Base-by-base conservation (phyloP, 2,329 filamentous ascomycete species). In the Colletotrichum chlorophyti region DNA sequence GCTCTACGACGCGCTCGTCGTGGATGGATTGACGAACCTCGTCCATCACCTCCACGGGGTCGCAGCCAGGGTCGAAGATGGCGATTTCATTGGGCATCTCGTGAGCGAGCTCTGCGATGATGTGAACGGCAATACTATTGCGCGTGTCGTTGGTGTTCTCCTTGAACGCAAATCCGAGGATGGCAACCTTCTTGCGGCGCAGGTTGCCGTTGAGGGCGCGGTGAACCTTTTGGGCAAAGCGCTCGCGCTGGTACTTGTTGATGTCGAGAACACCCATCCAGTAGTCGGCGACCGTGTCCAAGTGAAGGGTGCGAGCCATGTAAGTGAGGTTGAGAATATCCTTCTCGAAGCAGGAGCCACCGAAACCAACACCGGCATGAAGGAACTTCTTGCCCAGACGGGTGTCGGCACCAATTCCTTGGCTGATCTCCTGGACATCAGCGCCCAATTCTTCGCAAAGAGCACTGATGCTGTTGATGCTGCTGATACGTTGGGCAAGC, bases 291-390 rank as follows among this genome's bases (percentile, higher is more conserved):
- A 93, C 89, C 65, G 93, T 88, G 4, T 83, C 80, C 10, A 93
- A 77, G 48, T 87, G 83, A 52, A 92, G 78, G 3, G 83, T 85
- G 65, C 91, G 87, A 14, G 90, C 87, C 26, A 93, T 79, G 73
- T 93, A 92, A 15, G 88, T 83, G 32, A 94, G 76, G 71, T 84
- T 90, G 45, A 91, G 79, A 37, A 93, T 84, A 68, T 94, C 91
- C 74, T 94, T 94, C 72, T 89, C 86, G 79, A 94, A 93, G 73
- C 91, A 94, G 60, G 86, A 90, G 17, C 91, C 91, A 52, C 91
- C 90, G 66, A 93, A 94, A 14, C 91, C 91, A 29, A 92, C 83
- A 34, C 87, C 87, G 7, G 90, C 87, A 72, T 90, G 88, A 35
- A 94, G 78, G 73, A 92, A 91, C 69, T 87, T 85, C 61, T 83